These are phyloP conservation scores for Cicer pinnatifidum DNA, from an alignment of 306 rosid species.

Conservation along the genomic window DNA sequence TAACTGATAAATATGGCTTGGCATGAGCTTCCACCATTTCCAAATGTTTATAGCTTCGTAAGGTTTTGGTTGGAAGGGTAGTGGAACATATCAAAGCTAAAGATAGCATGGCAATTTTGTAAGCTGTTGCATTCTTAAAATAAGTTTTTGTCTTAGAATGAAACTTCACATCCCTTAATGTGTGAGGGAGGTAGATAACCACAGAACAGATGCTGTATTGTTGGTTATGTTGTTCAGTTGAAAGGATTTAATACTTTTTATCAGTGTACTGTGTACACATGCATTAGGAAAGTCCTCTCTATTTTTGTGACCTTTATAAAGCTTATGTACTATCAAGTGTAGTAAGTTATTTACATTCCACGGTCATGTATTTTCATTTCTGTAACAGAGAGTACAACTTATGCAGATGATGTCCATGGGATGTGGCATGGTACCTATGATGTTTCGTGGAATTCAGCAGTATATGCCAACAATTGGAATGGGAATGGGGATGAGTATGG, in stretches of 20 bases:
- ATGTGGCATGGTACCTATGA: slow-evolving; percentile 90
- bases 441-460: slow-evolving; percentile 87
- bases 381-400: slow-evolving; percentile 34
- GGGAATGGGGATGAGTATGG: slow-evolving; percentile 91
- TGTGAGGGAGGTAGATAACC: slow-evolving; percentile 11
- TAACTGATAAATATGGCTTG: too few relatives aligned
- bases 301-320: slow-evolving; percentile 23
- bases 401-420: slow-evolving; percentile 99
- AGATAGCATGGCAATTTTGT: slow-evolving; percentile 20
- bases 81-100: not conserved
- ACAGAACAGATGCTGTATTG: not conserved
- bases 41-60: not conserved
- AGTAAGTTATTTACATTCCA: slow-evolving; percentile 29
- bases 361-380: slow-evolving; percentile 29
- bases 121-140: slow-evolving; percentile 2
- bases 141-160: not conserved
- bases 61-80: not conserved
- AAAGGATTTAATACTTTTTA: not conserved
- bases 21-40: not conserved
- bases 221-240: not conserved
- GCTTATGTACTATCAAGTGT: not conserved
- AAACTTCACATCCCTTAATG: slow-evolving; percentile 21
- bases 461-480: slow-evolving; percentile 82
- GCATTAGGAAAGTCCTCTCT: slow-evolving; percentile 12
- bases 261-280: not conserved